Conservation (phyloP, 495 filamentous ascomycete genomes). For the Glonium stellatum region DNA sequence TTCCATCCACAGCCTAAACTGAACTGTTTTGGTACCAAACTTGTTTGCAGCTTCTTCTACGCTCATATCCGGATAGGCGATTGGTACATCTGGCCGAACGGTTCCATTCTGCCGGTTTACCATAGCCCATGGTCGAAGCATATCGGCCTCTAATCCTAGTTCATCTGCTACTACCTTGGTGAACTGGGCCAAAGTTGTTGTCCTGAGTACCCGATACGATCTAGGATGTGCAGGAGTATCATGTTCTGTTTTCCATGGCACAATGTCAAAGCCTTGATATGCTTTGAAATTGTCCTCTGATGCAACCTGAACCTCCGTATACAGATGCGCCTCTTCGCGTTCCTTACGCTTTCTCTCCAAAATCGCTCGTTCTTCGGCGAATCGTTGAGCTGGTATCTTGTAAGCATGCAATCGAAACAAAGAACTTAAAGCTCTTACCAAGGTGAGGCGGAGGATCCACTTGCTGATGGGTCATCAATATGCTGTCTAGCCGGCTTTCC, state of each 20-base stretch:
- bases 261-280: constrained; percentile 81
- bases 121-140: constrained; percentile 87
- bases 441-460: constrained; percentile 81
- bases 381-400: constrained; percentile 48
- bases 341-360: constrained; percentile 72
- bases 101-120: constrained; percentile 99
- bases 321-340: constrained; percentile 87
- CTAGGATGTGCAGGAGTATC: constrained; percentile 52
- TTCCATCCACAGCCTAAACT: constrained; percentile 75
- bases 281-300: constrained; percentile 69
- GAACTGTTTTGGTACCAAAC: constrained; percentile 59
- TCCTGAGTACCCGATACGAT: constrained; percentile 61
- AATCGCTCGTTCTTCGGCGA: constrained; percentile 74
- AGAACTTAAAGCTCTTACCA: constrained; percentile 43
- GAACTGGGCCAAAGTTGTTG: constrained; percentile 68
- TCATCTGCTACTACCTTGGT: constrained; percentile 61
- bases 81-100: constrained; percentile 76
- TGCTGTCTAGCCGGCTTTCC: constrained; percentile 70
- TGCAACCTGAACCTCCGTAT: constrained; percentile 72
- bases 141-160: constrained; percentile 51
- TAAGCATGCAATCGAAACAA: constrained; percentile 31
- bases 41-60: constrained; percentile 72
- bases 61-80: constrained; percentile 68
- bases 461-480: constrained; percentile 65
- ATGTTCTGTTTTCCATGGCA: constrained; percentile 52